Conservation (phyloP, 148 eudicot genomes). For the Heliosperma pusillum region DNA sequence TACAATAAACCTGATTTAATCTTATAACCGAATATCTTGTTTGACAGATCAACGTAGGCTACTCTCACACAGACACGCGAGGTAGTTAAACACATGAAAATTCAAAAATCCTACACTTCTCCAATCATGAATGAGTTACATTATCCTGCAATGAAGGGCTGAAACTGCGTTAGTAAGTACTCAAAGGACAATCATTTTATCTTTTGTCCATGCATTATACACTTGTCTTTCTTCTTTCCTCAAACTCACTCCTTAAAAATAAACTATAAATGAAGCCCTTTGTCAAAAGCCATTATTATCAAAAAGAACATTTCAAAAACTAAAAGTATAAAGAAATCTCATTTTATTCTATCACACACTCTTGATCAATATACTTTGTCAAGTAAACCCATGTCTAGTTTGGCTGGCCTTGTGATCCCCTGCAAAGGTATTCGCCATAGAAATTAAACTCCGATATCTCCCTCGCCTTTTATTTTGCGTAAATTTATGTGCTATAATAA, state of each 20-base stretch:
- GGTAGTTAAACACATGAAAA: neutral
- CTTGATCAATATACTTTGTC: neutral
- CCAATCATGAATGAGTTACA: neutral
- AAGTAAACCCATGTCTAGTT: constrained; percentile 21
- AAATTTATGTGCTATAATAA: too few species aligned
- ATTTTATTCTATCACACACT: too few species aligned
- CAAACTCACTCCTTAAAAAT: neutral
- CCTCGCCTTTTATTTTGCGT: too few species aligned
- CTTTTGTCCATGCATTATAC: neutral
- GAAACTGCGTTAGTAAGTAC: neutral
- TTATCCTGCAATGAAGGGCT: constrained; percentile 14
- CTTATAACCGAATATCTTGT: too few species aligned
- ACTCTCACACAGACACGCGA: too few species aligned
- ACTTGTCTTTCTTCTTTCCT: neutral
- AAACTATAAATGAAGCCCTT: neutral
- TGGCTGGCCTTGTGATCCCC: constrained; percentile 41
- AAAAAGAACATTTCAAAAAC: neutral
- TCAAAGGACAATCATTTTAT: neutral
- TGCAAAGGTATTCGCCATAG: constrained; percentile 29
- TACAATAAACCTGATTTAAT: too few species aligned
- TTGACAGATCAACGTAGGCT: too few species aligned
- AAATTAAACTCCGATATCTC: neutral
- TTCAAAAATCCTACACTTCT: neutral
- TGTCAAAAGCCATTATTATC: neutral
- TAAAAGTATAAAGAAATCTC: neutral